Conservation (phyloP, 1,284 basidiomycete genomes). For the Sutorius eximius region DNA sequence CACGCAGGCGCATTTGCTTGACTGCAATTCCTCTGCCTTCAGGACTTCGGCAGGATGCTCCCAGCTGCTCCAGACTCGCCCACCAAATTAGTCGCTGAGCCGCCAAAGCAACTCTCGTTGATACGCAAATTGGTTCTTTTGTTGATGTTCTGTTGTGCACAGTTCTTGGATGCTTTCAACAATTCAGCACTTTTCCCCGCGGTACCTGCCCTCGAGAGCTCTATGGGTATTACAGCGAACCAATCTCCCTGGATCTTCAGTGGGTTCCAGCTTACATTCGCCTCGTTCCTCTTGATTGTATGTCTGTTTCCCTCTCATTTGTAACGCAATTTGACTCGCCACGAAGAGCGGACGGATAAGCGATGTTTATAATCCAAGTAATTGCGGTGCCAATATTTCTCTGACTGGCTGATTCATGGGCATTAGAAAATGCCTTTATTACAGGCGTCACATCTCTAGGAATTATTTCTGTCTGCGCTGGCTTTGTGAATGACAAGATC, state of each 20-base stretch:
- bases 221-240: conserved; percentile 61
- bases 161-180: conserved; percentile 50
- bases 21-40: not conserved
- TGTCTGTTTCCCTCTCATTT: conserved; percentile 24
- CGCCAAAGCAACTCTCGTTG: conserved; percentile 16
- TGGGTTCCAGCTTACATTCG: conserved; percentile 44
- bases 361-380: conserved; percentile 34
- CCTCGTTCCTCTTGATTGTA: conserved; percentile 42
- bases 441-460: conserved; percentile 39
- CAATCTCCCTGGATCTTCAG: conserved; percentile 39
- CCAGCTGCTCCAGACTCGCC: conserved; percentile 11
- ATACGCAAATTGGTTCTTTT: conserved; percentile 38
- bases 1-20: conserved; percentile 1
- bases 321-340: conserved; percentile 8
- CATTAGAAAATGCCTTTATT: conserved; percentile 27
- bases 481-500: conserved; percentile 44
- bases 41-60: conserved; percentile 9
- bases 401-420: not conserved
- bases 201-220: conserved; percentile 33
- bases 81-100: conserved; percentile 25
- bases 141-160: conserved; percentile 43
- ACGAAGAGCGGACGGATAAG: conserved; percentile 33
- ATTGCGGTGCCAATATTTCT: not conserved
- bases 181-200: conserved; percentile 48
- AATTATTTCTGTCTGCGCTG: conserved; percentile 40